phyloP scores from a whole-genome alignment of 2,329 filamentous ascomycete genomes.

The Penicillium sp. region DNA sequence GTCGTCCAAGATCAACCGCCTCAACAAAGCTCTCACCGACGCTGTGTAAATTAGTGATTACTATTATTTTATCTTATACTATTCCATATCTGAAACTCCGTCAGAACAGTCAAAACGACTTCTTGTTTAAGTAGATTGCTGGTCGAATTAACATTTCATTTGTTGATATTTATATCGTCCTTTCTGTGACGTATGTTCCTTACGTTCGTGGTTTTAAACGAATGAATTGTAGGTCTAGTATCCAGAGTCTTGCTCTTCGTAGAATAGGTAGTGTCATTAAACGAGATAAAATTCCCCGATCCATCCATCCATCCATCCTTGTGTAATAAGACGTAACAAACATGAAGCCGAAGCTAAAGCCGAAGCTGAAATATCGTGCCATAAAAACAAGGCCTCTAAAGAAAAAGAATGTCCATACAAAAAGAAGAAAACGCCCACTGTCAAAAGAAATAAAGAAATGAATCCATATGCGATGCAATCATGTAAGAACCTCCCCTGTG shows the following conservation, averaged over 20 bases:
- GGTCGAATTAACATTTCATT: not conserved
- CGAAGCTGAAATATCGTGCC: not conserved
- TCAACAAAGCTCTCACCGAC: slow-evolving; percentile 99
- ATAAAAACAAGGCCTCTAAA: not conserved
- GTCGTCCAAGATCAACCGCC: slow-evolving; percentile 88
- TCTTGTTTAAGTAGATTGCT: not conserved
- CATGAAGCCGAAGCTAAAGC: too few relatives aligned
- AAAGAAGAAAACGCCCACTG: not conserved
- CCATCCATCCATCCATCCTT: too few relatives aligned
- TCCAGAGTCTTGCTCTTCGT: too few relatives aligned
- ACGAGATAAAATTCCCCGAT: too few relatives aligned
- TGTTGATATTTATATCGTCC: not conserved
- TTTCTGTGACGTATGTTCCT: not conserved
- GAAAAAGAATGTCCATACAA: not conserved
- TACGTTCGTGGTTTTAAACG: not conserved
- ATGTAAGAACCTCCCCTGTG: not conserved
- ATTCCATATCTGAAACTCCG: not conserved
- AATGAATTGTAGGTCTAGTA: too few relatives aligned
- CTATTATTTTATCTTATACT: not conserved
- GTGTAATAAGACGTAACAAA: too few relatives aligned
- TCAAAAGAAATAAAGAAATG: not conserved
- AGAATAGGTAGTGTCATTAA: too few relatives aligned
- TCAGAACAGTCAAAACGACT: not conserved
- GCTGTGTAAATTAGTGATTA: slow-evolving; percentile 69
- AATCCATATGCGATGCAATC: slow-evolving; percentile 12